These are phyloP conservation scores for Pythium folliculosum DNA, from an alignment of 352 stramenopile genomes.

Conservation along the genomic window DNA sequence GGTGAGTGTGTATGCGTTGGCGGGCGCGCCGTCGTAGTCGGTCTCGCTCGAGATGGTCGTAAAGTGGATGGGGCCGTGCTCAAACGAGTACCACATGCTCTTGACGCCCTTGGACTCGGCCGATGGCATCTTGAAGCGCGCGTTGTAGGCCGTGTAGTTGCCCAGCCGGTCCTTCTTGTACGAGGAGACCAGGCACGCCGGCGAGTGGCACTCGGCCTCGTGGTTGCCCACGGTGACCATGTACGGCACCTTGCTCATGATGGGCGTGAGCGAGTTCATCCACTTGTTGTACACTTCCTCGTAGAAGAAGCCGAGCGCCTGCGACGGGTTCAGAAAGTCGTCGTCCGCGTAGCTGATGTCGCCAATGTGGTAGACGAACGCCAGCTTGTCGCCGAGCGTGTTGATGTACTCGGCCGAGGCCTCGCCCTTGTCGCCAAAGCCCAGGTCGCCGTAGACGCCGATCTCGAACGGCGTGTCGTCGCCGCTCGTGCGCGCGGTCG, in stretches of 20 bases:
- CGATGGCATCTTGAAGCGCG: conserved; percentile 85
- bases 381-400: conserved; percentile 42
- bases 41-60: conserved; percentile 85
- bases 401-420: conserved; percentile 19
- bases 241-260: conserved; percentile 71
- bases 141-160: conserved; percentile 88
- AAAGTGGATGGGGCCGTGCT: conserved; percentile 82
- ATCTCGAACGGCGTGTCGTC: conserved; percentile 34
- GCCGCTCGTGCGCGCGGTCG: conserved; percentile 23
- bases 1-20: conserved; percentile 40
- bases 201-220: conserved; percentile 86
- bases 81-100: conserved; percentile 92
- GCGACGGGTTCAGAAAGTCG: conserved; percentile 14
- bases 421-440: conserved; percentile 42
- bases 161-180: conserved; percentile 55
- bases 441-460: conserved; percentile 52
- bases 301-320: conserved; percentile 75
- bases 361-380: conserved; percentile 76
- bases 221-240: conserved; percentile 88
- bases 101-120: conserved; percentile 48
- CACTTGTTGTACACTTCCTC: conserved; percentile 87
- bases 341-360: conserved; percentile 63
- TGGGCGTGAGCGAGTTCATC: conserved; percentile 63
- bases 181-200: conserved; percentile 49
- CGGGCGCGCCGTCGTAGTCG: conserved; percentile 45